Evolutionary conservation across 441 rosid species (phyloP), one percentile per base, ranked within the genome.

Genomic region (Heliophila coronopifolia): DNA sequence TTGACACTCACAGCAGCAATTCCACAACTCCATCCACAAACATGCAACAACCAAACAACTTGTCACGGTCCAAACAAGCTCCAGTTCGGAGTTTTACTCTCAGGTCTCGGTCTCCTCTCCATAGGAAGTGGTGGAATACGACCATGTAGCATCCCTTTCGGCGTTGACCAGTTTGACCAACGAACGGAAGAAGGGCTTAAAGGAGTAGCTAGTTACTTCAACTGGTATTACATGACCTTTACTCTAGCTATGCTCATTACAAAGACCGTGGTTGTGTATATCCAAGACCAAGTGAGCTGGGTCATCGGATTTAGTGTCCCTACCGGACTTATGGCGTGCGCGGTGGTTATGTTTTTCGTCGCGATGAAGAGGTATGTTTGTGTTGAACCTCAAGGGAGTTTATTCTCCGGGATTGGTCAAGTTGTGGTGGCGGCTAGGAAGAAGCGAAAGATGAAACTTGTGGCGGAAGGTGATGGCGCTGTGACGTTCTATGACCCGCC

Each of bases 61-160:
- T 20, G 56, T 58, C 16, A 9, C 15, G 62, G 65, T 25, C 71
- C 81, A n/a, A 74, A 52, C 43, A 22, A 39, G 10, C 68, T 63
- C 35, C 98, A 91, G 58, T 12, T 82, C 12, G 81, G 81, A 7
- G 53, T 86, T 44, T 71, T 91, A 4, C 74, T 86, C n/a, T 56
- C 20, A 20, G 79, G 80, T 13, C 81, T 91, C 5, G 54, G 84
- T 2, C 73, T 91, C 1, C 75, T 64, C 41, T 95, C 96, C 4
- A 37, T 91, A 15, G 96, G 96, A 3, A 68, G 93, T 20, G 98
- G 98, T 7, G 98, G 98, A 23, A 91, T 91, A 77, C 80, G 98
- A 50, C 96, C 98, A 2, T 87, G 98, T 28, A 87, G 86, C 50
- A 93, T 77, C 18, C 80, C 94, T 11, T 90, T 90, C 35, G 98